Evolutionary conservation across 1,284 basidiomycete species (phyloP), one percentile per base, ranked within the genome.

Genomic region (Pascua sp.): DNA sequence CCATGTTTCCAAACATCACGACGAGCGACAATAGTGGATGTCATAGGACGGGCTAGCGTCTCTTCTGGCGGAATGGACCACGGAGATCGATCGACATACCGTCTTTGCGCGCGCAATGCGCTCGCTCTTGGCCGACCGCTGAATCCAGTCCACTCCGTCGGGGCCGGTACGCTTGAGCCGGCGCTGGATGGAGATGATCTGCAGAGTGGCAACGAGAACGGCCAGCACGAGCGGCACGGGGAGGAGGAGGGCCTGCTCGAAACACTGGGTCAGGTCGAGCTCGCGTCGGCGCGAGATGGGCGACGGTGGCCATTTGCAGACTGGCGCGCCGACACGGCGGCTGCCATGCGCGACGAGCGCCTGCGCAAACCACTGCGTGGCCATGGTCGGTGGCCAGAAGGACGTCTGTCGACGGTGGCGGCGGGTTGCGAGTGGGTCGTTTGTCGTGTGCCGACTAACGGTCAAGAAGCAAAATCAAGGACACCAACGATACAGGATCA

Each of bases 251-350:
- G 83, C 85, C 62, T 89, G 86, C 69, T 94, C 88, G 66, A 90
- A 91, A 75, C 93, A 97, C 8, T 85, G 83, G 1, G 91, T 89
- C 12, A 89, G 70, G 76, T 96, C 92, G 68, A 92, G 89, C 32
- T 83, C 79, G 55, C 89, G 83, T 0, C 77, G 62, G 8, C 66
- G 72, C 9, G 89, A 91, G 44, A 73, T 49, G 48, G 72, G 59
- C 16, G 59, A 48, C 36, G 69, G 58, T 0, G 74, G 74, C 70
- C 71, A 76, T 0, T 56, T 43, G 56, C 73, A 75, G 32, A 42
- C 42, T 13, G 53, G 56, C 36, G 46, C 50, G 16, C 58, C 60
- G 2, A 53, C 52, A 5, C 47, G 36, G 43, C 51, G 9, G 38
- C 49, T 39, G 46, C 49, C 49, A 49, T 59, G 49, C 1, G 42